phyloP scores from a whole-genome alignment of 805 yeast genomes.

The Zygotorulaspora sp. region DNA sequence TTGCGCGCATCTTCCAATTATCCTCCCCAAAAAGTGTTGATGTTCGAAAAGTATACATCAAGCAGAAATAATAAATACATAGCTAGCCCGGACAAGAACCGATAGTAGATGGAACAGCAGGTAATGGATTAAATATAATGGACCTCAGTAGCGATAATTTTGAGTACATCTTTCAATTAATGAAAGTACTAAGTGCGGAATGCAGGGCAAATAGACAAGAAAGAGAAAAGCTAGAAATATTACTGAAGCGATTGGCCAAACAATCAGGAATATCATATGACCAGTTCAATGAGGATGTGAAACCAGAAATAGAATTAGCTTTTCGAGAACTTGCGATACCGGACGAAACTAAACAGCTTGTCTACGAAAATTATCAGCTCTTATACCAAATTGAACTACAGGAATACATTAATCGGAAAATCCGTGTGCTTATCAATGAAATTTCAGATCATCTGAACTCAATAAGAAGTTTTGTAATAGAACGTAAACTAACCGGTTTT shows the following conservation, averaged over 20 bases:
- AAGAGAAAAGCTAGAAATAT: constrained; percentile 26
- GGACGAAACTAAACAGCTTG: constrained; percentile 18
- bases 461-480: constrained; percentile 29
- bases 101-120: too few relatives aligned
- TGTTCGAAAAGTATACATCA: too few relatives aligned
- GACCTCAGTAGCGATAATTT: constrained; percentile 26
- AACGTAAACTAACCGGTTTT: constrained; percentile 24
- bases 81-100: too few relatives aligned
- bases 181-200: constrained; percentile 23
- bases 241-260: constrained; percentile 28
- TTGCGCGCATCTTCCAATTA: too few relatives aligned
- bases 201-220: constrained; percentile 28
- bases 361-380: constrained; percentile 26
- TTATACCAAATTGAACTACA: constrained; percentile 31
- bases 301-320: constrained; percentile 11
- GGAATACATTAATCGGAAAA: constrained; percentile 27
- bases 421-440: constrained; percentile 25
- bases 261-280: constrained; percentile 30
- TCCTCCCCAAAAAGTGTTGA: too few relatives aligned
- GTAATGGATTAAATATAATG: constrained; percentile 7
- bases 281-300: constrained; percentile 15
- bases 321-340: constrained; percentile 13
- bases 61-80: too few relatives aligned
- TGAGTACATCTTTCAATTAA: constrained; percentile 28
- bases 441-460: constrained; percentile 30